Percentiles rank a stretch among this genome's conserved stretches.
Evolutionary conservation across 768 basidiomycete genomes (phyloP).

Genomic region (Lactarius trivialis): DNA sequence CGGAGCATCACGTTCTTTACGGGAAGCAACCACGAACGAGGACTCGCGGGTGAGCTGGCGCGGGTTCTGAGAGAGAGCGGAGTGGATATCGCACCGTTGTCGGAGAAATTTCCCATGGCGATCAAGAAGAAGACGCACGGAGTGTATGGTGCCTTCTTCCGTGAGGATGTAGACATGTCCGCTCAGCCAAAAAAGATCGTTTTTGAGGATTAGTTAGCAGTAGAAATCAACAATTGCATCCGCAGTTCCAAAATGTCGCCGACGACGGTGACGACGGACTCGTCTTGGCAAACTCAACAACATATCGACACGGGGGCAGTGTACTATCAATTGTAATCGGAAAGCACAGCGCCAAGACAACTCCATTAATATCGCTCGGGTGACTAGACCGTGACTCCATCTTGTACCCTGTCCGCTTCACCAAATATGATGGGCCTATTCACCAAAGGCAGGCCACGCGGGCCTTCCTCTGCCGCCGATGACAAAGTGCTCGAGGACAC

Average conservation of each 20-base stretch:
- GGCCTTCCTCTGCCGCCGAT: conserved; percentile 43
- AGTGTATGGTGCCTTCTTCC: conserved; percentile 82
- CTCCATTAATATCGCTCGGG: not conserved
- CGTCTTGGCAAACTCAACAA: not conserved
- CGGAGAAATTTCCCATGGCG: conserved; percentile 87
- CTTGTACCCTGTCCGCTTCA: not conserved
- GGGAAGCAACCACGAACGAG: conserved; percentile 77
- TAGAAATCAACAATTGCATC: not conserved
- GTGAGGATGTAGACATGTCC: conserved; percentile 56
- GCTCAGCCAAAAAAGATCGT: conserved; percentile 72
- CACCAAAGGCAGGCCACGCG: conserved; percentile 59
- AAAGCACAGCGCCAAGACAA: not conserved
- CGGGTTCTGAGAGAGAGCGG: conserved; percentile 85
- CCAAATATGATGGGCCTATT: conserved; percentile 69
- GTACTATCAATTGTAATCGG: not conserved
- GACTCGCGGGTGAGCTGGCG: conserved; percentile 89
- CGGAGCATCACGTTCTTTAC: conserved; percentile 97
- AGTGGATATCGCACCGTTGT: conserved; percentile 68
- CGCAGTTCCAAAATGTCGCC: not conserved
- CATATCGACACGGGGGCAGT: conserved; percentile 3
- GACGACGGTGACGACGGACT: not conserved
- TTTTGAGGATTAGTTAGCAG: conserved; percentile 36
- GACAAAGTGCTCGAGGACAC: conserved; percentile 75
- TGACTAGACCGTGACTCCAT: no score
- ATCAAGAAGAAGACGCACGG: conserved; percentile 95